phyloP scores from a whole-genome alignment of 2,329 filamentous ascomycete species.

The Botryotinia globosa region DNA sequence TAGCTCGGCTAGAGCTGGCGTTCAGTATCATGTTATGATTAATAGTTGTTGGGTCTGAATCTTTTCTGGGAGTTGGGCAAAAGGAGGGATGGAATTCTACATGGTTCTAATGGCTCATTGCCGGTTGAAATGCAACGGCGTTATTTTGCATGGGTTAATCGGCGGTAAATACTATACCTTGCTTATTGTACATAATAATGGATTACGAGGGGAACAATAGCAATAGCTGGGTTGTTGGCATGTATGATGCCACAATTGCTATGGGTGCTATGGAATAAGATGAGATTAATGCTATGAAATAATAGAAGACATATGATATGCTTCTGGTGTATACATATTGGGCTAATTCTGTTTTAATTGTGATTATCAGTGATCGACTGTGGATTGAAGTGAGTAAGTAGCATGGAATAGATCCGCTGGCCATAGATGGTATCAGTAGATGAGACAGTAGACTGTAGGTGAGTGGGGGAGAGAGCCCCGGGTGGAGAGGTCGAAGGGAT shows the following conservation, averaged over 20 bases:
- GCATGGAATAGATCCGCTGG: background rate
- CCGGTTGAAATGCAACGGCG: slow-evolving; percentile 10
- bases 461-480: background rate
- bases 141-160: slow-evolving; percentile 5
- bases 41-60: slow-evolving; percentile 16
- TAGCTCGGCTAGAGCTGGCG: background rate
- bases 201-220: slow-evolving; percentile 6
- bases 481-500: background rate
- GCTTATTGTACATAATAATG: slow-evolving; percentile 18
- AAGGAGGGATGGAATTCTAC: slow-evolving; percentile 1
- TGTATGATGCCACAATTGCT: slow-evolving; percentile 10
- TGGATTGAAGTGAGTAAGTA: background rate
- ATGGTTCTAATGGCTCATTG: slow-evolving; percentile 9
- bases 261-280: slow-evolving; percentile 5
- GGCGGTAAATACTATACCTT: slow-evolving; percentile 17
- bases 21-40: slow-evolving; percentile 10
- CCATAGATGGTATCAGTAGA: background rate
- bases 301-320: slow-evolving; percentile 3
- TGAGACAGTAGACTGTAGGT: background rate
- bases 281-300: slow-evolving; percentile 8
- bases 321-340: background rate
- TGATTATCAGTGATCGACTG: background rate
- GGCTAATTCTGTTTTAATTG: background rate
- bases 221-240: slow-evolving; percentile 3
- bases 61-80: background rate